A percentile compares a stretch with the other conserved stretches of the same genome.
Conservation (phyloP, 106 monocot species). For the Cymbidium sinense region DNA sequence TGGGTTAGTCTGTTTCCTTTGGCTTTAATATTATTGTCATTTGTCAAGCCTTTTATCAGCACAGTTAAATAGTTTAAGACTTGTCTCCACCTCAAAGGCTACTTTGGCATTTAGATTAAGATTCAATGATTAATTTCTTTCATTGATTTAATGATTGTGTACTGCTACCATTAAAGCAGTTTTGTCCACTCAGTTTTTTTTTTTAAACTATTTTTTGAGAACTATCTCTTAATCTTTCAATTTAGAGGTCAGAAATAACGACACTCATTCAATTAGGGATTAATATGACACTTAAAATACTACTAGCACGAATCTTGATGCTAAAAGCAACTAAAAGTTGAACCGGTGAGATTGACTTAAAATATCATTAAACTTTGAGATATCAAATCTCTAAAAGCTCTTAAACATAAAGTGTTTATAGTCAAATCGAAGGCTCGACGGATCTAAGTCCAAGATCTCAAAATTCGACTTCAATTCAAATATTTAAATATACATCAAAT, state of each 20-base stretch:
- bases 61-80: slow-evolving; percentile 38
- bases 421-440: too few species aligned
- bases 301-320: too few species aligned
- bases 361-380: too few species aligned
- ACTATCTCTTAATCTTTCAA: background rate
- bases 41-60: slow-evolving; percentile 34
- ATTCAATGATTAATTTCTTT: slow-evolving; percentile 14
- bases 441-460: too few species aligned
- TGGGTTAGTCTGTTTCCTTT: slow-evolving; percentile 22
- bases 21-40: slow-evolving; percentile 19
- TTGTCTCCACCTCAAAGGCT: slow-evolving; percentile 29
- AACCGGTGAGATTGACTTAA: too few species aligned
- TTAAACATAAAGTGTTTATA: too few species aligned
- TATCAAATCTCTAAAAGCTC: too few species aligned
- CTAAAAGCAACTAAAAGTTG: too few species aligned
- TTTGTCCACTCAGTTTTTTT: background rate
- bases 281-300: too few species aligned
- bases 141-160: slow-evolving; percentile 15
- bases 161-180: background rate
- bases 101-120: slow-evolving; percentile 7
- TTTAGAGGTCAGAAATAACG: background rate
- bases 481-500: too few species aligned
- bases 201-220: background rate
- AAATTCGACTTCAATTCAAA: too few species aligned
- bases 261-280: background rate